Conservation (phyloP, 306 rosid genomes). For the Casuarina glauca region DNA sequence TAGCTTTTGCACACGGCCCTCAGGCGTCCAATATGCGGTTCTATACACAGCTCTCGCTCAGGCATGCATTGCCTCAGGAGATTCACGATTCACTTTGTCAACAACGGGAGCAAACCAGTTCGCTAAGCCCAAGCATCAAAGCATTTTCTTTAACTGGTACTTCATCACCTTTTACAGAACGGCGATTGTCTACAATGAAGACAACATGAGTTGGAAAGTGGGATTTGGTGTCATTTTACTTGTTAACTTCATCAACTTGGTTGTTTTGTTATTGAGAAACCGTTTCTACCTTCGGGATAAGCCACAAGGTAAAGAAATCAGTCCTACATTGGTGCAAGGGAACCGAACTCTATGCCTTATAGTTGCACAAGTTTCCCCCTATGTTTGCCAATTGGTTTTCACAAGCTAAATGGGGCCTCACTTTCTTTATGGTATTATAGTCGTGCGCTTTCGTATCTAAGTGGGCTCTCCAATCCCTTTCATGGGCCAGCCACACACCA, state of each 20-base stretch:
- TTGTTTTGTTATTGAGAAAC: constrained; percentile 9
- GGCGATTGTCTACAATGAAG: constrained; percentile 23
- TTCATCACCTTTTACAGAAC: constrained; percentile 15
- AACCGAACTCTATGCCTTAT: too few relatives aligned
- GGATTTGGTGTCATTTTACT: neutral
- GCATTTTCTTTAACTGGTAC: constrained; percentile 36
- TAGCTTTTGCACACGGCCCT: constrained; percentile 12
- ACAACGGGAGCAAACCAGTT: constrained; percentile 34
- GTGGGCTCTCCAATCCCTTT: too few relatives aligned
- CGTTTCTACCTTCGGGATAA: neutral
- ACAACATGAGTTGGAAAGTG: too few relatives aligned
- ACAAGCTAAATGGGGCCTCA: too few relatives aligned
- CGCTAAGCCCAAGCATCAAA: constrained; percentile 15
- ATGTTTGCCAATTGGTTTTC: too few relatives aligned
- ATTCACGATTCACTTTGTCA: constrained; percentile 24
- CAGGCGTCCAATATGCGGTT: too few relatives aligned
- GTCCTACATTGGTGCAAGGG: too few relatives aligned
- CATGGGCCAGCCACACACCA: too few relatives aligned
- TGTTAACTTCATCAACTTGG: constrained; percentile 9
- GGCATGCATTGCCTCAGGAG: constrained; percentile 13
- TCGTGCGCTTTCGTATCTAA: too few relatives aligned
- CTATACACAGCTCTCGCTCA: too few relatives aligned
- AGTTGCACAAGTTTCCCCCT: too few relatives aligned
- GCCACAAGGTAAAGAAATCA: constrained; percentile 11
- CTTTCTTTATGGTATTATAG: too few relatives aligned